Evolutionary conservation across 2,329 filamentous ascomycete genomes (phyloP).

Genomic region (Aspergillus ruber): DNA sequence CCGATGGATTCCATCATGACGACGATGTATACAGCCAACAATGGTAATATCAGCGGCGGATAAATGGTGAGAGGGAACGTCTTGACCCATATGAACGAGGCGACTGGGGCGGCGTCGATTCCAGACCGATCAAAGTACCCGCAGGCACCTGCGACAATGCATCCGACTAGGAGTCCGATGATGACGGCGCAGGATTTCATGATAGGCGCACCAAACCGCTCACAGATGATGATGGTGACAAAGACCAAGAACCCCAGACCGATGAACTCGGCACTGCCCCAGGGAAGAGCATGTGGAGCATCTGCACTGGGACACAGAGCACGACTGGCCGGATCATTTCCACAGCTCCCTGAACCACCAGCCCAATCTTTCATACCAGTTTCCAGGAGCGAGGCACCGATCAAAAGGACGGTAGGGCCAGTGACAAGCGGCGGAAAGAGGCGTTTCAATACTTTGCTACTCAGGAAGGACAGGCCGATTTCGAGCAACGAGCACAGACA

Average conservation of each 20-base stretch:
- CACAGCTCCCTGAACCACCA: constrained; percentile 52
- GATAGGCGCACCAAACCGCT: constrained; percentile 63
- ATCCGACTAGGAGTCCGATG: constrained; percentile 58
- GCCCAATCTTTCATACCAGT: constrained; percentile 63
- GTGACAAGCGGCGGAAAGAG: constrained; percentile 65
- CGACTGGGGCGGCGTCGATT: constrained; percentile 56
- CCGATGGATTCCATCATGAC: constrained; percentile 63
- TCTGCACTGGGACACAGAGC: constrained; percentile 53
- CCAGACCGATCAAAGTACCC: constrained; percentile 58
- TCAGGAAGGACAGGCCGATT: constrained; percentile 59
- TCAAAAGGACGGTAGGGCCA: constrained; percentile 60
- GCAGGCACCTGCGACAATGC: constrained; percentile 59
- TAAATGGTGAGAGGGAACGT: constrained; percentile 62
- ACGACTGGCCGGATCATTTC: constrained; percentile 39
- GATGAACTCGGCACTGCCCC: constrained; percentile 60
- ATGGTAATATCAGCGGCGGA: constrained; percentile 58
- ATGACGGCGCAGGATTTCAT: constrained; percentile 65
- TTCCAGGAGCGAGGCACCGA: constrained; percentile 58
- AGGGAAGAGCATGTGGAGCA: constrained; percentile 56
- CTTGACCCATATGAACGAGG: constrained; percentile 64
- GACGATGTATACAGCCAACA: constrained; percentile 54
- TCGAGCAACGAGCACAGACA: constrained; percentile 48
- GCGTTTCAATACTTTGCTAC: constrained; percentile 52
- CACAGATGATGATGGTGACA: constrained; percentile 60
- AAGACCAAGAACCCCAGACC: constrained; percentile 64